Evolutionary conservation across 2,329 filamentous ascomycete species (phyloP).

Genomic region (Arthrinium puccinioides): DNA sequence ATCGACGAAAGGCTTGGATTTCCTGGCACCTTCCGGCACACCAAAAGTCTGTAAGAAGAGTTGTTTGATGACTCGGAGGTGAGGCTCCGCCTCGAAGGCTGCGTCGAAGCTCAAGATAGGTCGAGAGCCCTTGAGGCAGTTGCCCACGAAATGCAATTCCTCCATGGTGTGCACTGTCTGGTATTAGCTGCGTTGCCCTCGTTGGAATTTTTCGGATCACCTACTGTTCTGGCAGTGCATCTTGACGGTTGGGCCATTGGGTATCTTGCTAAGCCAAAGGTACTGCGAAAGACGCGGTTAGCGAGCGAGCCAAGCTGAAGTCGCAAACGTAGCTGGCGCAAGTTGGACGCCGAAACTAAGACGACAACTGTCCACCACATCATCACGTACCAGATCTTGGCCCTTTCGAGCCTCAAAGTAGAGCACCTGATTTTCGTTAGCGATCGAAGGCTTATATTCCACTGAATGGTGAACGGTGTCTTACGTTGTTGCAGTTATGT

Average conservation of each 20-base stretch:
- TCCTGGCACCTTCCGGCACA: slow-evolving; percentile 79
- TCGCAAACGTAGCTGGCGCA: too few relatives aligned
- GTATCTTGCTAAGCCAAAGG: slow-evolving; percentile 85
- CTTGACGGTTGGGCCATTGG: slow-evolving; percentile 65
- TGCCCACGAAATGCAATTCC: slow-evolving; percentile 92
- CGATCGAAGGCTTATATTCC: too few relatives aligned
- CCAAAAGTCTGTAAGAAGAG: slow-evolving; percentile 86
- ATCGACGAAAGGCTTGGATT: slow-evolving; percentile 93
- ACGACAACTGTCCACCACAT: too few relatives aligned
- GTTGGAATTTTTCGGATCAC: too few relatives aligned
- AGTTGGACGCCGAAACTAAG: too few relatives aligned
- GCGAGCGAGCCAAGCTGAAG: too few relatives aligned
- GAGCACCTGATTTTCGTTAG: slow-evolving; percentile 58
- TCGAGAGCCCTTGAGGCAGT: slow-evolving; percentile 88
- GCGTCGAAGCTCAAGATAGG: slow-evolving; percentile 89
- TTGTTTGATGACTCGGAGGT: slow-evolving; percentile 80
- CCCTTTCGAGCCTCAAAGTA: slow-evolving; percentile 95
- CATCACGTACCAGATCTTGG: slow-evolving; percentile 60
- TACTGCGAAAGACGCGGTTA: too few relatives aligned
- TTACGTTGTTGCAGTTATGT: slow-evolving; percentile 90
- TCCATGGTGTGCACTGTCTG: slow-evolving; percentile 85
- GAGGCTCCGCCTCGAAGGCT: slow-evolving; percentile 73
- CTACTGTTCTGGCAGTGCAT: slow-evolving; percentile 73
- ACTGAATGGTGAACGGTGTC: too few relatives aligned
- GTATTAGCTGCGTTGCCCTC: slow-evolving; percentile 10